Evolutionary conservation across 805 yeast genomes (phyloP), one percentile per base, ranked within the genome.

Genomic region (Torulaspora franciscae): DNA sequence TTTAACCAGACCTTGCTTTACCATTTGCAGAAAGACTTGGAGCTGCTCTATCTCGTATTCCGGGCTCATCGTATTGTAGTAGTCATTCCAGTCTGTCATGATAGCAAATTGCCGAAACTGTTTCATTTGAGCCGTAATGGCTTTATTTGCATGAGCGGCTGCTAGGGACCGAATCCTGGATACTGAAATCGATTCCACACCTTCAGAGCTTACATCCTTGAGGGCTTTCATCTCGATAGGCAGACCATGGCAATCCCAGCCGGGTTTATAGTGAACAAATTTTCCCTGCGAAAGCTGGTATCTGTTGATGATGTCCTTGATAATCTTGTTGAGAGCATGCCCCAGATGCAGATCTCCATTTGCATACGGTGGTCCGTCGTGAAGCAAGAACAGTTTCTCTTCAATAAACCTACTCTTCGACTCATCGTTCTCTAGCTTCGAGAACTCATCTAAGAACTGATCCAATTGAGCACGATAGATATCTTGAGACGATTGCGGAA

Each of bases 351-450:
- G 69, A 50, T 83, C 88, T 3, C 98, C 99, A 61, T 93, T 93
- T 9, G 99, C 98, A 66, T 91, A 93, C 0, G 99, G 99, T 0
- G 99, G 99, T 0, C 99, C 99, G 66, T 93, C 99, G 55, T 90
- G 97, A 1, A 93, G 68, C 1, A 83, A 74, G 55, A 84, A 91
- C 28, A 74, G 51, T 14, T 76, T 66, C 2, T 70, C 66, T 22
- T 50, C 46, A 0, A 60, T 50, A 40, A 52, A 60, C n/a, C 50
- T 43, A 33, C 51, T 27, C 54, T 55, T 43, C 48, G 52, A 50
- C 3, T 55, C 53, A 1, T 61, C 57, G 5, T 51, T 48, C 6
- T 57, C 56, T 4, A 55, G 34, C 7, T 32, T 34, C 3, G 38
- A 15, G 6, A 48, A 35, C 14, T 51, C 45, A 2, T 19, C 25